Percentiles rank a stretch among this genome's conserved stretches.
These are phyloP conservation scores for Xylaria flabelliformis DNA, from an alignment of 495 filamentous ascomycete species.

Conservation along the genomic window DNA sequence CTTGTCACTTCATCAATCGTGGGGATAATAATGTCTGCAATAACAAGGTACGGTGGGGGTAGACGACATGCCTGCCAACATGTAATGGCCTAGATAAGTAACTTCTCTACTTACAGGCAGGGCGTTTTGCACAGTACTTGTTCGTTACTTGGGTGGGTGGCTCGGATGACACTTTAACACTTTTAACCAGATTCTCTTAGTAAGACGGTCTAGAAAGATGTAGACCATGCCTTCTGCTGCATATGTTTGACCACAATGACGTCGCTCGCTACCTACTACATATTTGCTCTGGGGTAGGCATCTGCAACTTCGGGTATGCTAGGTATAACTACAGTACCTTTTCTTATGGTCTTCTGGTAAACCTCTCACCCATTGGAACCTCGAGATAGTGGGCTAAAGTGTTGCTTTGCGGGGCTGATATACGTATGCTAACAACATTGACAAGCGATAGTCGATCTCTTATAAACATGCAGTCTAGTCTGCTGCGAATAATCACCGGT, in stretches of 20 bases:
- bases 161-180: background rate
- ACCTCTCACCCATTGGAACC: background rate
- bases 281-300: background rate
- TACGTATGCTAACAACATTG: background rate
- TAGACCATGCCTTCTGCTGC: slow-evolving; percentile 1
- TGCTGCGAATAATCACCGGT: slow-evolving; percentile 11
- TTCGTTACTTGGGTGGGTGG: background rate
- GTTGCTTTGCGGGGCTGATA: background rate
- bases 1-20: background rate
- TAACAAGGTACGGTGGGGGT: background rate
- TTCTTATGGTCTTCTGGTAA: background rate
- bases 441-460: slow-evolving; percentile 2
- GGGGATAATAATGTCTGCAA: background rate
- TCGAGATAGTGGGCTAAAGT: background rate
- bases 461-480: background rate
- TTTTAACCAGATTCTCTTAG: background rate
- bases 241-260: slow-evolving; percentile 2
- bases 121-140: background rate
- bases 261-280: background rate
- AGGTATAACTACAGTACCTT: background rate
- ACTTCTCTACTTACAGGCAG: no score
- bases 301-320: background rate
- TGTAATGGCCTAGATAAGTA: no score
- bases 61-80: no score
- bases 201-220: background rate